Base-by-base conservation (phyloP, 1,284 basidiomycete species). In the Microbotryomycetes sp. region DNA sequence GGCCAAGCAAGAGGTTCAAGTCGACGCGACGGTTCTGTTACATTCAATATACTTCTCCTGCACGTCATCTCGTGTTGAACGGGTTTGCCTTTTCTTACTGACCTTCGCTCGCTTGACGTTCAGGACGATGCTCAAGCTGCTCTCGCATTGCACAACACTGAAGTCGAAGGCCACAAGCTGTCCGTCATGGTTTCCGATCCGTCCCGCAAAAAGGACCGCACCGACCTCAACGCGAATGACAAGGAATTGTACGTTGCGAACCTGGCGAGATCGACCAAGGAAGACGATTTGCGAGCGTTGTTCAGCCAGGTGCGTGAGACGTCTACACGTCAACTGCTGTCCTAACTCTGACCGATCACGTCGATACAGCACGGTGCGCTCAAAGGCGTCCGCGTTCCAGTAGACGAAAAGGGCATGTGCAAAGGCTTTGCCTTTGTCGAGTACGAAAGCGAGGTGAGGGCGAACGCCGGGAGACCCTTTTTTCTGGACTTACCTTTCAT, bases 1-100 rank as follows among this genome's bases (percentile, higher is more conserved):
- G 94, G 96, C 96, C 96, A 5, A 96, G 91, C 77, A 93, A 93
- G 74, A 93, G 94, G 73, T 94, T 91, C 79, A 92, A 91, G 74
- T 83, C 80, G 57, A 87, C 87, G 1, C 80, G 96, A 27, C 82
- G 96, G 15, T 98, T 99, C 76, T 94, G 90, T 73, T 99, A 98
- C 73, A 80, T 99, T 2, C 93, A 97, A 67, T 97, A 83, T 74
- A 86, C 86, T 1, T 85, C 84, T 24, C 88, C 90, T 0, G 90
- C 90, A 69, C 62, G 86, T 78, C 7, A 24, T 13, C 5, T 26
- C 18, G 41, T 30, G 9, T 31, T 51, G 24, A 11, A 53, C 7
- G 18, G 28, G 28, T 6, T 30, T 46, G 21, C 18, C 6, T 9
- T 24, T 4, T 4, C 46, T 16, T 3, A 41, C 31, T 51, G 27